These are phyloP conservation scores for Silene coronaria DNA, from an alignment of 179 eudicot species.

Conservation along the genomic window DNA sequence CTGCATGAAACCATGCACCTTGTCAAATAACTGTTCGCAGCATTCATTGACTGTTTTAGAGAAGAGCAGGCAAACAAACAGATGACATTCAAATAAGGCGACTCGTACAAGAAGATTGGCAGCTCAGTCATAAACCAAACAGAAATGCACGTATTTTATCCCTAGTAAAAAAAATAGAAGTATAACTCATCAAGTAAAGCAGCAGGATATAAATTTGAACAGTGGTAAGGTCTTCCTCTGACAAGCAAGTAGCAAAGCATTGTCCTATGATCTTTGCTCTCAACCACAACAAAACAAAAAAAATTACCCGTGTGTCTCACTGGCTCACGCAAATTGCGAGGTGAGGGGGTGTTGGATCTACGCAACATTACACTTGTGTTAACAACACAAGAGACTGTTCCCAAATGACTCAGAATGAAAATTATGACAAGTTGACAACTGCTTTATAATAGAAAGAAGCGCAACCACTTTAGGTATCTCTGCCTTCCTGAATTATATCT, in stretches of 20 bases:
- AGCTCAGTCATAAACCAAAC: background rate
- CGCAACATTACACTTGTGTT: too few species aligned
- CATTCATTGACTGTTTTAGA: background rate
- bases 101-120: background rate
- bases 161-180: background rate
- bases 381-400: too few species aligned
- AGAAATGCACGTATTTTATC: background rate
- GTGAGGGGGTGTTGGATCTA: too few species aligned
- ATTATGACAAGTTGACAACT: too few species aligned
- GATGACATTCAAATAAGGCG: background rate
- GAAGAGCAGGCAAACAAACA: background rate
- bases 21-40: slow-evolving; percentile 15
- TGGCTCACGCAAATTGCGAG: too few species aligned
- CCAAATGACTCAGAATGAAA: too few species aligned
- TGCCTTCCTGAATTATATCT: background rate
- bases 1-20: slow-evolving; percentile 44
- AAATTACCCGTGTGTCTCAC: too few species aligned
- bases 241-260: background rate
- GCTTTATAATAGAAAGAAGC: too few species aligned
- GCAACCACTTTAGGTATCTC: too few species aligned
- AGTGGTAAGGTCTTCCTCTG: background rate
- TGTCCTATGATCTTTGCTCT: background rate
- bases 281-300: too few species aligned
- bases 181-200: too few species aligned
- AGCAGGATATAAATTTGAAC: too few species aligned